A percentile compares a stretch with the other conserved stretches of the same genome.
These are phyloP conservation scores for Acmispon strigosus DNA, from an alignment of 306 rosid species.

Conservation along the genomic window DNA sequence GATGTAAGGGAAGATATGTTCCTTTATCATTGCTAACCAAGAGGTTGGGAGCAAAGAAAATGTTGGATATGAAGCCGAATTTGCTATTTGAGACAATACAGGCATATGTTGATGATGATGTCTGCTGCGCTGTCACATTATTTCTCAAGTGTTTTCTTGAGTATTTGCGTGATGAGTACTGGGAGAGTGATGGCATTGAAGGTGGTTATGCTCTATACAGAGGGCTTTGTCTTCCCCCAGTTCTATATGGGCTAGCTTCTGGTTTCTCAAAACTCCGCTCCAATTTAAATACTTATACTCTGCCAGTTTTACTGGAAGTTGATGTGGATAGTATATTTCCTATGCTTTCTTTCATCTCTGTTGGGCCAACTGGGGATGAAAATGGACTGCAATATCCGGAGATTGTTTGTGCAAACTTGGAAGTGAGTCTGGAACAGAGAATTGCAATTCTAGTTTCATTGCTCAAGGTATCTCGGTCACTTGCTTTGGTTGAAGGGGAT, in stretches of 20 bases:
- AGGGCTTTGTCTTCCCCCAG: slow-evolving; percentile 67
- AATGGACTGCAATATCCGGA: slow-evolving; percentile 39
- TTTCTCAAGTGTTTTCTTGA: slow-evolving; percentile 87
- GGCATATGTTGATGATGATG: slow-evolving; percentile 87
- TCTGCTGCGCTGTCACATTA: slow-evolving; percentile 86
- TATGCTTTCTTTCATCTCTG: slow-evolving; percentile 71
- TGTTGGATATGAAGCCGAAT: slow-evolving; percentile 60
- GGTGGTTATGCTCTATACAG: slow-evolving; percentile 74
- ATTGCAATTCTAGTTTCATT: slow-evolving; percentile 90
- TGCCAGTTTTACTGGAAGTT: slow-evolving; percentile 75
- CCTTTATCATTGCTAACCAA: slow-evolving; percentile 84
- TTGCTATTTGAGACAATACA: slow-evolving; percentile 55
- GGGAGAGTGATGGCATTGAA: slow-evolving; percentile 86
- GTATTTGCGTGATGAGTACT: slow-evolving; percentile 79
- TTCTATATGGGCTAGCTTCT: slow-evolving; percentile 80
- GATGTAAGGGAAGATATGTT: slow-evolving; percentile 91
- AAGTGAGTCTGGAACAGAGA: slow-evolving; percentile 69
- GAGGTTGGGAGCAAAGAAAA: slow-evolving; percentile 77
- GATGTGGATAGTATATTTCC: slow-evolving; percentile 87
- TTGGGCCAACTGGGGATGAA: slow-evolving; percentile 50
- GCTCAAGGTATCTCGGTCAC: slow-evolving; percentile 87
- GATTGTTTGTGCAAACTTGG: slow-evolving; percentile 35
- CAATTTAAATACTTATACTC: slow-evolving; percentile 82
- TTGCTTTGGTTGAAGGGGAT: slow-evolving; percentile 94
- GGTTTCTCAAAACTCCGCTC: slow-evolving; percentile 89